Evolutionary conservation across 805 yeast species (phyloP).

Genomic region (Wickerhamomyces bovis): DNA sequence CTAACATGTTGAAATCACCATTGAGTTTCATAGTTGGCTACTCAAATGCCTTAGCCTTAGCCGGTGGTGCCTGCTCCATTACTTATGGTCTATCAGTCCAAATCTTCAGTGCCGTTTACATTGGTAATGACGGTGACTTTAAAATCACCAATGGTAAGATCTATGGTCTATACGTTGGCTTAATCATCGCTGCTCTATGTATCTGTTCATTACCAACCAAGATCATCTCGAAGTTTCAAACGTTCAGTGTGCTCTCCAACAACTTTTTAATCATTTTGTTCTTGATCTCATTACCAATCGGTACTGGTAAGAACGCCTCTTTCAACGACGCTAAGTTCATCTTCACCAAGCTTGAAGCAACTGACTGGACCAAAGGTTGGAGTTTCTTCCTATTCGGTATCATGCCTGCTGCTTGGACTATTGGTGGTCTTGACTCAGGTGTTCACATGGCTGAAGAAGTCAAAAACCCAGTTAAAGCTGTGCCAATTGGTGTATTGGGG

Average conservation of each 20-base stretch:
- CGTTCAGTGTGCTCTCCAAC: conserved; percentile 51
- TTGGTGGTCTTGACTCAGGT: conserved; percentile 66
- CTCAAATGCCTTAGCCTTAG: conserved; percentile 59
- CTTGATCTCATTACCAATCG: conserved; percentile 61
- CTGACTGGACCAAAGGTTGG: conserved; percentile 56
- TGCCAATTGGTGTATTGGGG: conserved; percentile 58
- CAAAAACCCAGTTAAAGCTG: conserved; percentile 49
- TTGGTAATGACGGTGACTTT: conserved; percentile 49
- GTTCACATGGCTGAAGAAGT: conserved; percentile 73
- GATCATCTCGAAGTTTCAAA: conserved; percentile 52
- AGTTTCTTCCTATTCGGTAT: conserved; percentile 41
- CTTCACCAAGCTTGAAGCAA: conserved; percentile 44
- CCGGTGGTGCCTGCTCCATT: conserved; percentile 62
- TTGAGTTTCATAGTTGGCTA: conserved; percentile 61
- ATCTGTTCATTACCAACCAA: conserved; percentile 53
- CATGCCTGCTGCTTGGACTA: conserved; percentile 70
- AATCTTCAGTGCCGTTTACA: conserved; percentile 50
- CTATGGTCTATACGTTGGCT: conserved; percentile 64
- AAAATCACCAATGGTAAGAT: conserved; percentile 45
- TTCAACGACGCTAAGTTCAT: conserved; percentile 44
- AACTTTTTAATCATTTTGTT: conserved; percentile 45
- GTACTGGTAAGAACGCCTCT: conserved; percentile 27
- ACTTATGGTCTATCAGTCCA: conserved; percentile 63
- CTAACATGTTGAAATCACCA: conserved; percentile 43
- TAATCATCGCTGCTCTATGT: conserved; percentile 44